Conservation (phyloP, 2,329 filamentous ascomycete species). For the Phialocephala sp. region DNA sequence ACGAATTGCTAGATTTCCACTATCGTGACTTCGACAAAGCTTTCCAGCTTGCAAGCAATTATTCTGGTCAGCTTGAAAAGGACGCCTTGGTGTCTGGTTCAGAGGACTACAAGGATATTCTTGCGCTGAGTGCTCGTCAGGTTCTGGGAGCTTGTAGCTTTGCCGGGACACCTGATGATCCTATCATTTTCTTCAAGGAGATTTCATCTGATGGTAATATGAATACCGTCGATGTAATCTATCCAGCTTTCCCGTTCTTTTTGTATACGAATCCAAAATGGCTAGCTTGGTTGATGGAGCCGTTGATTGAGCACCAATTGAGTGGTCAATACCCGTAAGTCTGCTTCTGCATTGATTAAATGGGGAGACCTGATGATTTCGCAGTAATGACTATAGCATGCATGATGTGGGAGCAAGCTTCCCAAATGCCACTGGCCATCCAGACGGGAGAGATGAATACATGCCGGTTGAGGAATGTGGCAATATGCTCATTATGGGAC, state of each 20-base stretch:
- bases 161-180: constrained; percentile 72
- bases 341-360: background rate
- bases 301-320: constrained; percentile 79
- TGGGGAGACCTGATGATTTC: background rate
- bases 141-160: constrained; percentile 81
- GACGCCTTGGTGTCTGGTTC: constrained; percentile 79
- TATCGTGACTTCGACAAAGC: constrained; percentile 75
- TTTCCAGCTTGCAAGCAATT: constrained; percentile 68
- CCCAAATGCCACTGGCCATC: constrained; percentile 77
- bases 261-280: constrained; percentile 83
- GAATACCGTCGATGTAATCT: constrained; percentile 88
- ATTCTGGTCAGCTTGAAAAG: constrained; percentile 70
- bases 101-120: constrained; percentile 77
- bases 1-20: constrained; percentile 74
- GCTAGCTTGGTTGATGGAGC: constrained; percentile 80
- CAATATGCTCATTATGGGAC: constrained; percentile 73
- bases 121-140: constrained; percentile 78
- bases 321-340: constrained; percentile 76
- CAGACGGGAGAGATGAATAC: constrained; percentile 66
- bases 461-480: constrained; percentile 72
- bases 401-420: constrained; percentile 77
- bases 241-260: constrained; percentile 86
- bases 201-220: constrained; percentile 86
- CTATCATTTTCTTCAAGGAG: constrained; percentile 82
- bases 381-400: constrained; percentile 75